These are phyloP conservation scores for Russula virescens DNA, from an alignment of 768 basidiomycete genomes.

Conservation along the genomic window DNA sequence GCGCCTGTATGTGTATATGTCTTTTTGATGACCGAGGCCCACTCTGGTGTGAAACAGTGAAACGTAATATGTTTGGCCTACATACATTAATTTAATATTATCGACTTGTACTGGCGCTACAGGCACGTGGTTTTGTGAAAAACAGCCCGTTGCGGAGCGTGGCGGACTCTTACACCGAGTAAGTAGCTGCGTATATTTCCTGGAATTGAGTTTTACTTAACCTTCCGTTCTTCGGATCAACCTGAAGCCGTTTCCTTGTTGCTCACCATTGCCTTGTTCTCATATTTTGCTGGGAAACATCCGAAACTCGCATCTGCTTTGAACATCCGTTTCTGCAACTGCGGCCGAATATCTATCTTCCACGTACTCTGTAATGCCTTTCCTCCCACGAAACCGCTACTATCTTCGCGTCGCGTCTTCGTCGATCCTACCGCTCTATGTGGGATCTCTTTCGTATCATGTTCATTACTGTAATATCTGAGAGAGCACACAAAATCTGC, in stretches of 20 bases:
- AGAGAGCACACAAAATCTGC: background rate
- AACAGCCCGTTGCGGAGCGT: too few relatives aligned
- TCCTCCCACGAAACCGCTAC: constrained; percentile 67
- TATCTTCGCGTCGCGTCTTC: constrained; percentile 77
- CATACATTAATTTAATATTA: too few relatives aligned
- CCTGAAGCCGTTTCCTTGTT: background rate
- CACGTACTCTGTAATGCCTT: constrained; percentile 43
- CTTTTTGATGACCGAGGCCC: too few relatives aligned
- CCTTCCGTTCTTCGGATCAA: background rate
- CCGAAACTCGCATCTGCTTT: too few relatives aligned
- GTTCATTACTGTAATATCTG: constrained; percentile 1
- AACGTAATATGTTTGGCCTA: too few relatives aligned
- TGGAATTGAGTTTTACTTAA: background rate
- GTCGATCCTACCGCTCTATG: constrained; percentile 74
- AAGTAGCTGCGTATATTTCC: background rate
- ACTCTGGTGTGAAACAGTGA: too few relatives aligned
- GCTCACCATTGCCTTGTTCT: background rate
- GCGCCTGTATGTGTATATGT: background rate
- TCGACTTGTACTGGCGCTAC: too few relatives aligned
- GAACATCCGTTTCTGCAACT: too few relatives aligned
- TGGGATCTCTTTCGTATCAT: constrained; percentile 30
- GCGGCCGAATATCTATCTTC: background rate
- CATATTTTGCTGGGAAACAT: too few relatives aligned
- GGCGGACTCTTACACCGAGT: too few relatives aligned
- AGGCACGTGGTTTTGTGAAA: background rate